Evolutionary conservation across 139 green algal genomes (phyloP).

Genomic region (Raphidocelis subcapitata): DNA sequence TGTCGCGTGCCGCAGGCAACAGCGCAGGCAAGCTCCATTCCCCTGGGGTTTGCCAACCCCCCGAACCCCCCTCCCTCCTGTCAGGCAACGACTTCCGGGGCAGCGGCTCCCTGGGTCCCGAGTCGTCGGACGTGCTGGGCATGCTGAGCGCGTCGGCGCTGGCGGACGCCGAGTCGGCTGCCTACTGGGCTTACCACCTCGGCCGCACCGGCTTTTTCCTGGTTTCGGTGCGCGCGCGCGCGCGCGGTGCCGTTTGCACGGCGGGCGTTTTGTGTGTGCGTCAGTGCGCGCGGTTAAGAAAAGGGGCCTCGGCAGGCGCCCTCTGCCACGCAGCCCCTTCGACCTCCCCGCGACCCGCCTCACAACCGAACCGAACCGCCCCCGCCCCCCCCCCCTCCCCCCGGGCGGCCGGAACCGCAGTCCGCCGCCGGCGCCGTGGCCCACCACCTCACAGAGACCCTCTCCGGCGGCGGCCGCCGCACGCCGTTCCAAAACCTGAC

Average conservation of each 20-base stretch:
- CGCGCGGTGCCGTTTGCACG: conserved; percentile 9
- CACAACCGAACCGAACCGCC: too few relatives aligned
- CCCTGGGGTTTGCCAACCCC: too few relatives aligned
- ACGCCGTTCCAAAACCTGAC: conserved; percentile 23
- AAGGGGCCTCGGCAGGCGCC: not conserved
- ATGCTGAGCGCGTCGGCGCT: conserved; percentile 18
- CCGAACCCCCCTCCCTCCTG: too few relatives aligned
- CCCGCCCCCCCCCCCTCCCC: not conserved
- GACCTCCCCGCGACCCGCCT: not conserved
- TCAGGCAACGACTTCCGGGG: not conserved
- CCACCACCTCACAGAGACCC: conserved; percentile 14
- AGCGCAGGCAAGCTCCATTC: too few relatives aligned
- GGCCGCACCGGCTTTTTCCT: conserved; percentile 68
- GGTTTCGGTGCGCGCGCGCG: conserved; percentile 43
- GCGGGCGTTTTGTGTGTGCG: not conserved
- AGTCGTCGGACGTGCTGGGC: not conserved
- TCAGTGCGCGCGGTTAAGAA: not conserved
- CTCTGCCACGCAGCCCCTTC: not conserved
- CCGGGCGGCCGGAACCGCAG: not conserved
- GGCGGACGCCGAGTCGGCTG: conserved; percentile 32
- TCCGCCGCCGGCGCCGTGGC: conserved; percentile 5
- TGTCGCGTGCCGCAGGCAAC: too few relatives aligned
- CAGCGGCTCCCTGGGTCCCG: not conserved
- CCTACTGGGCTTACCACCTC: conserved; percentile 81
- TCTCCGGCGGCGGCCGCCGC: not conserved